Percentiles rank a stretch among this genome's conserved stretches.
These are phyloP conservation scores for Adansonia madagascariensis DNA, from an alignment of 441 rosid genomes.

Conservation along the genomic window DNA sequence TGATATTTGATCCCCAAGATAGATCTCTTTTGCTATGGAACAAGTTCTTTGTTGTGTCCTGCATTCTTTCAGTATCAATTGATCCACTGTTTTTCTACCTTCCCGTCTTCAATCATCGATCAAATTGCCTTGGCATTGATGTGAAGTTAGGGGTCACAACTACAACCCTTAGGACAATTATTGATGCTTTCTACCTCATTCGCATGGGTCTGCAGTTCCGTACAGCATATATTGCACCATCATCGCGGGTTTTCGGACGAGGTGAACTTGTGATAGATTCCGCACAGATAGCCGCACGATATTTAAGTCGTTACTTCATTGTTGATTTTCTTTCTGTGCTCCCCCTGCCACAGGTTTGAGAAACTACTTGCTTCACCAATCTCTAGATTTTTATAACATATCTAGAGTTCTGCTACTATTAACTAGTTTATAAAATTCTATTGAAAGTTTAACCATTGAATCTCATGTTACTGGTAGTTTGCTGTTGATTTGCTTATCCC, in stretches of 20 bases:
- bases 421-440: neutral
- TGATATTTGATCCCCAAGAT: slow-evolving; percentile 88
- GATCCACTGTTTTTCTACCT: slow-evolving; percentile 92
- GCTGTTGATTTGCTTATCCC: neutral
- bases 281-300: slow-evolving; percentile 74
- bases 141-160: slow-evolving; percentile 62
- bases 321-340: slow-evolving; percentile 83
- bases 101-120: slow-evolving; percentile 61
- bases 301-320: slow-evolving; percentile 67
- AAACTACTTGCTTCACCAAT: slow-evolving; percentile 12
- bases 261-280: slow-evolving; percentile 96
- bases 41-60: slow-evolving; percentile 74
- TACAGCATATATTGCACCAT: slow-evolving; percentile 94
- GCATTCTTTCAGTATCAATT: slow-evolving; percentile 77
- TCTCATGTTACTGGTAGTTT: neutral
- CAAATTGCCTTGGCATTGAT: slow-evolving; percentile 74
- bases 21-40: slow-evolving; percentile 82
- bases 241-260: slow-evolving; percentile 93
- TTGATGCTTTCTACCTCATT: slow-evolving; percentile 69
- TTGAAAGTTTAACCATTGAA: neutral
- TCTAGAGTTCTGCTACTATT: neutral
- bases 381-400: neutral
- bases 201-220: slow-evolving; percentile 87
- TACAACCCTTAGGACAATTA: slow-evolving; percentile 59
- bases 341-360: slow-evolving; percentile 82